Base-by-base conservation (phyloP, 1,139 yeast genomes). In the Suhomyces choctaworum region DNA sequence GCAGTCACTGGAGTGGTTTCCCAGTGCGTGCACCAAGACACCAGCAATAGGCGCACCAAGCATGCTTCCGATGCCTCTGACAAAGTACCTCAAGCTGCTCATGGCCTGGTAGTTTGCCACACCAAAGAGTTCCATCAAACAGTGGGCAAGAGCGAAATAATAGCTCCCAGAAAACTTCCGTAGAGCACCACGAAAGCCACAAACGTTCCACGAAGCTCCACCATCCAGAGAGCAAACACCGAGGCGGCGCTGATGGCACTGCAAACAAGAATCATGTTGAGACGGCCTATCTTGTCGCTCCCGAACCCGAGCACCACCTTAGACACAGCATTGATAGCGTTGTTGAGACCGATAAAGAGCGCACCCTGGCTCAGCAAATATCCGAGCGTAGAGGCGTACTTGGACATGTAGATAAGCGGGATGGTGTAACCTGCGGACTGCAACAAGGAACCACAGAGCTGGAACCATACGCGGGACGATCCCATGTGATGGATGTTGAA, bases 361-460 rank as follows among this genome's bases (percentile, higher is more conserved):
- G 75, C 73, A 3, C 74, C 73, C 31, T 60, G 60, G 7, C 48
- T 47, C 11, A 50, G 50, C 5, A 60, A 43, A 43, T 56, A 66
- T 2, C 71, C 71, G 11, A 69, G 41, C 0, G 72, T 51, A 17
- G 49, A 48, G 2, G 62, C 65, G 41, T 66, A 69, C 7, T 66
- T 57, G 1, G 74, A 66, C 73, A 69, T 67, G 48, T 50, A 68
- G 33, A 60, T 58, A 31, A 66, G 51, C 9, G 72, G 69, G 17
- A 66, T 64, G 37, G 65, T 49, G 41, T 69, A 69, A 1, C 70
- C 74, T 1, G 70, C 70, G 3, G 72, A 48, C 42, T 69, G 73
- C 22, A 66, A 50, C 13, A 60, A 44, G 2, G 65, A 60, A 2
- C 66, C 69, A 2, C 45, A 39, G 17, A 62, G 40, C 32, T 66